Percentiles rank a stretch among this genome's conserved stretches.
phyloP scores from a whole-genome alignment of 1,284 basidiomycete species.

The Coniferiporia sulphurascens region DNA sequence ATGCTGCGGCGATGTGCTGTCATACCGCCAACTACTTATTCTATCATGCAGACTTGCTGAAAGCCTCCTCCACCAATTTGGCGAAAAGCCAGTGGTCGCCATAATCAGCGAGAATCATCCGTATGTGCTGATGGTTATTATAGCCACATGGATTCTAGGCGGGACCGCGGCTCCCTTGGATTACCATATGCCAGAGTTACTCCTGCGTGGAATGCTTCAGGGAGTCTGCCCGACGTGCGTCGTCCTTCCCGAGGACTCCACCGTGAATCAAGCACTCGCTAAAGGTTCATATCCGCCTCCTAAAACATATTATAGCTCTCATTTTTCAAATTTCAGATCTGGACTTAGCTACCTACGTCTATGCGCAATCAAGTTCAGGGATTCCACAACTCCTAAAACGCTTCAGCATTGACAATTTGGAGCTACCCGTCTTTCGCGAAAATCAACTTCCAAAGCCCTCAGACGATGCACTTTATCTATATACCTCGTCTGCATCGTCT shows the following conservation, averaged over 20 bases:
- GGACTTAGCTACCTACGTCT: not conserved
- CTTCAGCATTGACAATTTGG: slow-evolving; percentile 23
- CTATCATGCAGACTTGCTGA: slow-evolving; percentile 1
- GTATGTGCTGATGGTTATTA: slow-evolving; percentile 28
- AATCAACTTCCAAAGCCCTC: slow-evolving; percentile 13
- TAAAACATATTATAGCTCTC: not conserved
- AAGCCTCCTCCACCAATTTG: not conserved
- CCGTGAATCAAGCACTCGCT: slow-evolving; percentile 22
- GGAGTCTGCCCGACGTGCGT: slow-evolving; percentile 29
- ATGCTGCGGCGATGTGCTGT: slow-evolving; percentile 9
- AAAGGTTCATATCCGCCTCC: slow-evolving; percentile 21
- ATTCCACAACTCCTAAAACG: slow-evolving; percentile 28
- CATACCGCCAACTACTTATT: slow-evolving; percentile 8
- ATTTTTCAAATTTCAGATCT: slow-evolving; percentile 1
- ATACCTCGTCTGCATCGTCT: slow-evolving; percentile 33
- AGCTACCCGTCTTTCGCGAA: slow-evolving; percentile 15
- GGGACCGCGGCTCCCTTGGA: slow-evolving; percentile 32
- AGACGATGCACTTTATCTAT: slow-evolving; percentile 26
- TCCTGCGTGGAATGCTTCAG: slow-evolving; percentile 30
- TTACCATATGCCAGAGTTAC: slow-evolving; percentile 28
- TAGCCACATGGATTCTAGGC: slow-evolving; percentile 32
- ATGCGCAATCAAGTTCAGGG: slow-evolving; percentile 22
- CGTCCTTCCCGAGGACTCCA: slow-evolving; percentile 25
- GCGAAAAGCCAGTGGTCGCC: slow-evolving; percentile 23
- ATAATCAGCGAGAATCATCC: slow-evolving; percentile 33